Evolutionary conservation across 1,284 basidiomycete genomes (phyloP), one percentile per base, ranked within the genome.

Genomic region (Cryptococcus amylolentus): DNA sequence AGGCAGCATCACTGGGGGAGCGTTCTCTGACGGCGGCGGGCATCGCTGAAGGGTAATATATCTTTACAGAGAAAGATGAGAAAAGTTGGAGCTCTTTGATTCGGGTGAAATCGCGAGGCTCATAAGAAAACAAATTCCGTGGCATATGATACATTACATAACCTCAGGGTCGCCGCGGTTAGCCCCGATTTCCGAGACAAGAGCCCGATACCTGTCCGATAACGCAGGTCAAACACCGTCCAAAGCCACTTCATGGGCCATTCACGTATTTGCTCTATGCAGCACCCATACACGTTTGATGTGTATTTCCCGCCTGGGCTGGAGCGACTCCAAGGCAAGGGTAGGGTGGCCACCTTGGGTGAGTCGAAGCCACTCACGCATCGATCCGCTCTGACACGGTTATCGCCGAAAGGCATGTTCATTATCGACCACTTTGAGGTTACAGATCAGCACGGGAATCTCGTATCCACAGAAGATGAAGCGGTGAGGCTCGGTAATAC

Each of bases 371-470:
- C 28, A 35, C 31, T 20, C n/a, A 18, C 31, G n/a, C 26, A 20
- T 18, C 40, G 28, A 41, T 38, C 26, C 23, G 20, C 35, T 41
- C 10, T 52, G 48, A 43, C 28, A 23, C 14, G 23, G 23, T 23
- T 38, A 23, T 31, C 12, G 26, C 20, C 18, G 12, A n/a, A 51
- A 77, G 91, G 91, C n/a, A 86, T 91, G 85, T 91, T 93, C 77
- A 92, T 94, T 63, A 84, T 94, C 61, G 91, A 94, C 73, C 83
- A 88, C 60, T 88, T 91, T 67, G 80, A 82, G 20, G 87, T 84
- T 67, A 68, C 78, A 38, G 84, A 87, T 64, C 79, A 80, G 35
- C 67, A 81, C 23, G 87, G 86, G 13, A 76, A 78, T 1, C 80
- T 81, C 1, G 83, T 64, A 78, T 31, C 82, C 74, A 40, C 77